Evolutionary conservation across 1,284 basidiomycete genomes (phyloP), one percentile per base, ranked within the genome.

Genomic region (Cutaneotrichosporon mucoides): DNA sequence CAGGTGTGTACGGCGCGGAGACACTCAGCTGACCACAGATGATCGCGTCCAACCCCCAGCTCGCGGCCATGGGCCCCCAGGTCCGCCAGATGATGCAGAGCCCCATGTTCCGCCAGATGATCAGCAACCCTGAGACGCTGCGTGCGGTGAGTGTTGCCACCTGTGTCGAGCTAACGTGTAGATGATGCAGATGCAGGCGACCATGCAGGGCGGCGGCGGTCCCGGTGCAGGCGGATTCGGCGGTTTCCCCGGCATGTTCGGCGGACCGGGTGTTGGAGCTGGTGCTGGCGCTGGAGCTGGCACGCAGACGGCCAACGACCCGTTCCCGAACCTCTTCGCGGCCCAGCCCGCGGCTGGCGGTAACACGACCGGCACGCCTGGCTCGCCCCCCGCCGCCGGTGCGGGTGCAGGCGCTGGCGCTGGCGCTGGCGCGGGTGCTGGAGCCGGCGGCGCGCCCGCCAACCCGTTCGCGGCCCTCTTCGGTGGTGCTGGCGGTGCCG

Each of bases 41-140:
- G 69, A 88, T 95, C 68, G 83, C 86, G 0, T 84, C 81, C 46
- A 90, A 92, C 76, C 92, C 92, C 0, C 87, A 91, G 70, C 81
- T 94, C 15, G 82, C 83, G 2, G 79, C 81, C 0, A 88, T 92
- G 86, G 89, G 83, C 5, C 90, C 90, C 0, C 87, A 90, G 71
- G 84, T 92, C 34, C 82, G 92, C 15, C 81, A 88, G 66, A 82
- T 90, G 59, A 88, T 94, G 79, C 85, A 88, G 70, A 88, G 85
- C 69, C 86, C 88, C n/a, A 81, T 85, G 62, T 90, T 93, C 79
- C 80, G 89, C 53, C 83, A 89, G 70, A 87, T 92, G 85, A 83
- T 92, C 69, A 61, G 70, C 38, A 75, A 76, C 61, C 75, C 75
- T 2, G 75, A 75, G 41, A 68, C 73, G 53, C 65, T 76, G 34